Conservation (phyloP, 495 filamentous ascomycete species). For the Lasiosphaeria miniovina region DNA sequence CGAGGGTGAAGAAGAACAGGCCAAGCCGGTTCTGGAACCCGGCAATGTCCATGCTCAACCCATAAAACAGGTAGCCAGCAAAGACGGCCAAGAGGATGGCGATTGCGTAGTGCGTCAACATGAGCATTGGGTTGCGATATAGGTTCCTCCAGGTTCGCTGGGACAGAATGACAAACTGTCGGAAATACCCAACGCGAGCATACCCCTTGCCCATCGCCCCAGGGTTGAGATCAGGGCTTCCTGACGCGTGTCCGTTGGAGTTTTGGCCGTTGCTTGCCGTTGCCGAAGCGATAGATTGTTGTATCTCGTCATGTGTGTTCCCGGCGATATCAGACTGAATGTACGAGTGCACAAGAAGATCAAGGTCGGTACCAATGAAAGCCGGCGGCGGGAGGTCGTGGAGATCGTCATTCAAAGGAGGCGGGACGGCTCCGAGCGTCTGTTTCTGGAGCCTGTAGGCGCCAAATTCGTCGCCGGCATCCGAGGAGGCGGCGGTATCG, state of each 20-base stretch:
- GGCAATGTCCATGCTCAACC: slow-evolving; percentile 88
- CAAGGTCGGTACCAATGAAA: slow-evolving; percentile 69
- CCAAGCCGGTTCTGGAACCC: slow-evolving; percentile 99
- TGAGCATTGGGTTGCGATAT: slow-evolving; percentile 95
- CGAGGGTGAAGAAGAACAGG: slow-evolving; percentile 95
- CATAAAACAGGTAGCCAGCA: slow-evolving; percentile 94
- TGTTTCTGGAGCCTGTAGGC: slow-evolving; percentile 66
- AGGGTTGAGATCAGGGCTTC: slow-evolving; percentile 38
- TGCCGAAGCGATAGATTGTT: slow-evolving; percentile 56
- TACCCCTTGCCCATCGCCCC: slow-evolving; percentile 71
- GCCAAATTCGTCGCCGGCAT: slow-evolving; percentile 56
- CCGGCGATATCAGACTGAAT: slow-evolving; percentile 72
- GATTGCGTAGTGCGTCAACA: slow-evolving; percentile 99
- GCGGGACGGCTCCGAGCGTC: slow-evolving; percentile 56
- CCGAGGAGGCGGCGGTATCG: slow-evolving; percentile 65
- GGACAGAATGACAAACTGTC: slow-evolving; percentile 87
- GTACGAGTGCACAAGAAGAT: slow-evolving; percentile 74
- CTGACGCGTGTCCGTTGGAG: slow-evolving; percentile 55
- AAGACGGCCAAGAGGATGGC: slow-evolving; percentile 92
- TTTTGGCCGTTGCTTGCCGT: slow-evolving; percentile 64
- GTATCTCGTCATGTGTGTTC: slow-evolving; percentile 78
- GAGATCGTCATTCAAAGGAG: slow-evolving; percentile 60
- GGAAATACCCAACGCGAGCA: slow-evolving; percentile 68
- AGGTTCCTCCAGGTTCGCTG: slow-evolving; percentile 94
- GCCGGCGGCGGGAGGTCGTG: slow-evolving; percentile 75